Percentiles rank a stretch among this genome's conserved stretches.
These are phyloP conservation scores for Coemansia sp. DNA, from an alignment of 192 early-diverging fungal species.

Conservation along the genomic window DNA sequence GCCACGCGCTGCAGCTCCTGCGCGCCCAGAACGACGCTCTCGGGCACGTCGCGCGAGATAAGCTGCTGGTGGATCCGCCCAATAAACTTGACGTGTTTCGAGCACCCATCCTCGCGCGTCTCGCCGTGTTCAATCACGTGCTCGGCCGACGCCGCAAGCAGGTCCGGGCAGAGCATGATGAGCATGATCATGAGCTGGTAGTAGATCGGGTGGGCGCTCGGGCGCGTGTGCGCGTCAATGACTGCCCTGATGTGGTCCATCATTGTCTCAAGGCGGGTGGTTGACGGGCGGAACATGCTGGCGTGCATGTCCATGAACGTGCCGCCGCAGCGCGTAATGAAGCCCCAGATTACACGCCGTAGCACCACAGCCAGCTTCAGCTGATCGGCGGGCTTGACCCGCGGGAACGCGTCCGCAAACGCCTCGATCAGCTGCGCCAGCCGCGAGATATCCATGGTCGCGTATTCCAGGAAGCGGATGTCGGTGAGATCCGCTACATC, in stretches of 20 bases:
- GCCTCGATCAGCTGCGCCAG: constrained; percentile 64
- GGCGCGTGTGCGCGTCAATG: constrained; percentile 61
- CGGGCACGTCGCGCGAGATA: constrained; percentile 35
- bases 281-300: constrained; percentile 32
- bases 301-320: constrained; percentile 82
- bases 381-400: constrained; percentile 71
- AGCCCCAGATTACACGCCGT: constrained; percentile 87
- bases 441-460: constrained; percentile 72
- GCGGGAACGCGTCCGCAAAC: constrained; percentile 40
- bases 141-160: constrained; percentile 40
- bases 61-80: constrained; percentile 43
- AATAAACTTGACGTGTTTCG: constrained; percentile 38
- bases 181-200: constrained; percentile 91
- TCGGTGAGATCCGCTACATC: constrained; percentile 76
- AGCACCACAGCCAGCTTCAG: constrained; percentile 72
- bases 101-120: constrained; percentile 46
- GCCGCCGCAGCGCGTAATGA: constrained; percentile 81
- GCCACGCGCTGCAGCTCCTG: constrained; percentile 44
- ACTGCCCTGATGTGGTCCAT: constrained; percentile 31
- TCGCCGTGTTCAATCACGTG: constrained; percentile 57
- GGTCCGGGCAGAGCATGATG: constrained; percentile 82
- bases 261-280: constrained; percentile 33
- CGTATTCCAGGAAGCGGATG: constrained; percentile 83
- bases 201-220: constrained; percentile 65
- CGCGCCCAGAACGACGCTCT: constrained; percentile 35